Evolutionary conservation across 2,329 filamentous ascomycete genomes (phyloP), one percentile per base, ranked within the genome.

Genomic region (Westerdykella sp.): DNA sequence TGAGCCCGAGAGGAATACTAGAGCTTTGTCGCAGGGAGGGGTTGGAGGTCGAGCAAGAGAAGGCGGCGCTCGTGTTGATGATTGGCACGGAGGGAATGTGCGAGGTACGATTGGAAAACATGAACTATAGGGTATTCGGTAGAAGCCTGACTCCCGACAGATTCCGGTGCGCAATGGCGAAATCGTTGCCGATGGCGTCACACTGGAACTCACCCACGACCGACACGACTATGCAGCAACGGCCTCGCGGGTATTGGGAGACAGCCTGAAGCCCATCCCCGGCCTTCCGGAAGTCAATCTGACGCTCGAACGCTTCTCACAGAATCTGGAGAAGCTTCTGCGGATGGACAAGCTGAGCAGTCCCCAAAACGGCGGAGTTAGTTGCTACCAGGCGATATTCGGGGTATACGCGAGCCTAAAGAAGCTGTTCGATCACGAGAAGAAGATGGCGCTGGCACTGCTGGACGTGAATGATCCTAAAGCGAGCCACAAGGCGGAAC

Each of bases 1-100:
- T 91, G 31, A 87, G 84, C 53, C 83, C 87, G 56, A 80, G 84
- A 23, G 84, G 84, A 2, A 72, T 93, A n/a, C 81, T 85, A 62
- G 75, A 84, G 42, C 69, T 91, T 23, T 83, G 81, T 7, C 77
- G 79, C 54, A 74, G 79, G 42, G 74, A 83, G 42, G 84, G 83
- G 69, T 76, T 67, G 76, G 83, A 49, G 70, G 78, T 54, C 15
- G 50, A 60, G 43, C 52, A 59, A 34, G 55, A 58, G 36, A 57
- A 65, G 36, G 52, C 62, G 16, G 49, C 58, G 9, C 60, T 72
- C 42, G 55, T 59, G 16, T 62, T 65, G 21, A 41, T 59, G 10
- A 61, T 65, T 45, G 63, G 63, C n/a, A 57, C 57, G 28, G 70
- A 63, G 36, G 53, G 55, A 1, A 48, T 59, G 28, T 57, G 54